Base-by-base conservation (phyloP, 108 stramenopile species). In the Skeletonema marinoi region DNA sequence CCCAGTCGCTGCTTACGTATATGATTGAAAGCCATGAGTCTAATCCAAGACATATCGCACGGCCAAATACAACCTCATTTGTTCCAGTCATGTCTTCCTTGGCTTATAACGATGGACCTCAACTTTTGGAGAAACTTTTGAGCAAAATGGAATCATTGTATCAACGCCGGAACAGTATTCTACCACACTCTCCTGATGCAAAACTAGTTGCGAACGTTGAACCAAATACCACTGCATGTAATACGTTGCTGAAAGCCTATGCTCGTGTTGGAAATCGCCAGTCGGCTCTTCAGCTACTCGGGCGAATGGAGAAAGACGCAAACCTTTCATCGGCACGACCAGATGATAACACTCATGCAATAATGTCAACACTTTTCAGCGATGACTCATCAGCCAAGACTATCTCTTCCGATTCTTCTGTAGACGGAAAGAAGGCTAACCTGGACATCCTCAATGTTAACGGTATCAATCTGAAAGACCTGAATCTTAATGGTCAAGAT, bases 31-130 rank as follows among this genome's bases (percentile, higher is more conserved):
- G 60, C 50, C 70, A 82, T 48, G 68, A 63, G 32, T 32, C 68
- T 31, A 75, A 81, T 51, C 70, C 81, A 39, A n/a, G 54, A 64
- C 74, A 82, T 60, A 61, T 82, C 2, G 81, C 70, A 19, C 65
- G 81, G 35, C 81, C 81, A 38, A 82, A 82, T 32, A 75, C 74
- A 9, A 71, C 81, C 13, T 75, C 70, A 48, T 82, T 82, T 25
- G 65, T 68, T 7, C 54, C 14, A 32, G 70, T 82, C 36, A 82
- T 82, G 81, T 42, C 75, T 32, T 60, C 81, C n/a, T 44, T 82
- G 42, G 70, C 81, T 1, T 56, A 75, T 21, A 29, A n/a, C 31
- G 81, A 70, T 21, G 31, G 44, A n/a, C 35, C 75, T 32, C n/a
- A 21, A 9, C 46, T 39, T 32, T 60, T 71, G 6, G 81, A 82